Percentiles rank a stretch among this genome's conserved stretches.
These are phyloP conservation scores for Heimioporus sp. DNA, from an alignment of 768 basidiomycete genomes.

Conservation along the genomic window DNA sequence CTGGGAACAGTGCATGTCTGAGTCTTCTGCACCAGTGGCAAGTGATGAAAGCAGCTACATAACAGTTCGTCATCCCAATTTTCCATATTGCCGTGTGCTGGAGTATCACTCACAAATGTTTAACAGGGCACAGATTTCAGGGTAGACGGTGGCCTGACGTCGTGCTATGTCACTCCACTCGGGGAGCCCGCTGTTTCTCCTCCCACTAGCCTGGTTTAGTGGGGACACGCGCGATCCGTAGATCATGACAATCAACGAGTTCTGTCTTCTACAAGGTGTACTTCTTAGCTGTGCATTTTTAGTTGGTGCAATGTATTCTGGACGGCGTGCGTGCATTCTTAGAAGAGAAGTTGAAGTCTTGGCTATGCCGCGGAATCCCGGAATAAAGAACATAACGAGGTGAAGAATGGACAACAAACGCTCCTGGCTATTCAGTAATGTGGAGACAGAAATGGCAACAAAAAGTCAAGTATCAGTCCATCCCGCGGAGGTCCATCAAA, in stretches of 20 bases:
- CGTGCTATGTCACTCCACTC: constrained; percentile 87
- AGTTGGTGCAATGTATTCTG: neutral
- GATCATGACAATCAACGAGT: neutral
- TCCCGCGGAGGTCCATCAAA: no score
- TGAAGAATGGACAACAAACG: no score
- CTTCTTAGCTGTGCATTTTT: neutral
- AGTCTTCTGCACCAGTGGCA: constrained; percentile 53
- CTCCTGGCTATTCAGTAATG: neutral
- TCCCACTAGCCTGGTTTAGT: constrained; percentile 59
- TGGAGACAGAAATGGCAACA: neutral
- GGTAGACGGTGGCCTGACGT: constrained; percentile 92
- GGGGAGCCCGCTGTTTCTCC: constrained; percentile 74
- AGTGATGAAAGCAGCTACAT: constrained; percentile 96
- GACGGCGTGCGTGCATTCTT: no score
- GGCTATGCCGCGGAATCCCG: no score
- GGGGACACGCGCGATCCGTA: no score
- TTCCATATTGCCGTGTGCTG: neutral
- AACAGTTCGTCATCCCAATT: constrained; percentile 56
- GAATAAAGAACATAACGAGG: no score
- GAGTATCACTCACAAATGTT: constrained; percentile 5
- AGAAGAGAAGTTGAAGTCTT: no score
- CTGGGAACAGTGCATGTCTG: constrained; percentile 4
- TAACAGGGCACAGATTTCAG: constrained; percentile 84
- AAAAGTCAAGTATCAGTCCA: neutral
- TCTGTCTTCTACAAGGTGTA: neutral